phyloP scores from a whole-genome alignment of 345 rosid species.

The Punica granatum region DNA sequence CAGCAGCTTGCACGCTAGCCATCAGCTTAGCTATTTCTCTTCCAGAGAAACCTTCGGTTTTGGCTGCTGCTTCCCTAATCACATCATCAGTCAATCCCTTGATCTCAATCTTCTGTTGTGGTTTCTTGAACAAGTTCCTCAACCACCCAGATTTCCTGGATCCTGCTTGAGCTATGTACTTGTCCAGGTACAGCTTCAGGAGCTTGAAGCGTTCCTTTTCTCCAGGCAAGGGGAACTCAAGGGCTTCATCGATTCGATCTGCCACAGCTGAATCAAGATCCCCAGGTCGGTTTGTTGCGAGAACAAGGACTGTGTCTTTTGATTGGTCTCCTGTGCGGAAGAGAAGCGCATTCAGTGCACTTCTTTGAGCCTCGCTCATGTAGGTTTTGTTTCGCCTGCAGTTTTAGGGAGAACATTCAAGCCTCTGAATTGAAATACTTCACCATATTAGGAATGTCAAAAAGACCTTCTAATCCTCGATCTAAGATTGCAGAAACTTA shows the following conservation, averaged over 20 bases:
- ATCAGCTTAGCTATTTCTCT: slow-evolving; percentile 87
- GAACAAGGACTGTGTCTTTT: slow-evolving; percentile 88
- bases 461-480: background rate
- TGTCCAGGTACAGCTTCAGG: slow-evolving; percentile 76
- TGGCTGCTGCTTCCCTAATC: slow-evolving; percentile 73
- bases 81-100: slow-evolving; percentile 71
- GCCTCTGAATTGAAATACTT: background rate
- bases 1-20: slow-evolving; percentile 94
- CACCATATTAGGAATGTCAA: background rate
- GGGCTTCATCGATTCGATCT: slow-evolving; percentile 85
- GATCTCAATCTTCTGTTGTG: slow-evolving; percentile 65
- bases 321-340: slow-evolving; percentile 94
- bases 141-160: slow-evolving; percentile 44
- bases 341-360: slow-evolving; percentile 92
- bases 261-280: slow-evolving; percentile 96
- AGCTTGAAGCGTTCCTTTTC: slow-evolving; percentile 82
- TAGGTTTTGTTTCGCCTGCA: slow-evolving; percentile 86
- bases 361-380: slow-evolving; percentile 98
- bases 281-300: slow-evolving; percentile 96
- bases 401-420: background rate
- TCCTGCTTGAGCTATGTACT: slow-evolving; percentile 72
- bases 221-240: slow-evolving; percentile 86
- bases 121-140: slow-evolving; percentile 40
- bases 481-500: background rate
- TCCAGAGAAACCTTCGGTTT: slow-evolving; percentile 83